Evolutionary conservation across 2,329 filamentous ascomycete species (phyloP), one percentile per base, ranked within the genome.

Genomic region (Dryadomyces quercus-mongolicae): DNA sequence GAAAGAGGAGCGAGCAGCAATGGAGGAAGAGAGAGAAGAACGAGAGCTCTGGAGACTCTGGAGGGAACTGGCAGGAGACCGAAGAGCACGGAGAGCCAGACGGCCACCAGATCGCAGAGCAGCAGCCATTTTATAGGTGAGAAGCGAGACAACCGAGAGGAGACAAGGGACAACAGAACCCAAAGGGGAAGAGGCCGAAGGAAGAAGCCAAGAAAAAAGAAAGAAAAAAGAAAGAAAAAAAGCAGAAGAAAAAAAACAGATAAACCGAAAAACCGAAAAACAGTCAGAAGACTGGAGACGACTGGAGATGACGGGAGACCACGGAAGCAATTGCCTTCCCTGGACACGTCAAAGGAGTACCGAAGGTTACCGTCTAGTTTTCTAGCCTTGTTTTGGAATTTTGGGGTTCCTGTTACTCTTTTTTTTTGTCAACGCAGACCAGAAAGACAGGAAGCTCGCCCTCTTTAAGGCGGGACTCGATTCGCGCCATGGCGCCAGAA

Each of bases 71-170:
- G 40, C 20, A 47, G 25, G 3, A 43, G 40, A 21, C 2, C 21
- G 16, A 13, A 51, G 36, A 25, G 38, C 21, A 22, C 42, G 48
- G 16, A 40, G 25, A 43, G 48, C 42, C 53, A 51, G 53, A 52
- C 54, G 53, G 49, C 54, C 52, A 51, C 50, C 49, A 34, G 49
- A 21, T 16, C 56, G 56, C 38, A 58, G 50, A 49, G 52, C 50
- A 36, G 57, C 53, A 42, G 53, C 55, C 58, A 58, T 59, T 53
- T 46, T 56, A 58, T 56, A 57, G 44, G 38, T 12, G 40, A 34
- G n/a, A 10, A 44, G 44, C 16, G 45, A 49, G 25, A n/a, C n/a
- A n/a, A n/a, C n/a, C 46, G 40, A 46, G 42, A 53, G 20, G 31
- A 51, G 5, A 18, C 15, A 42, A 42, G 20, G 21, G 18, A 31